phyloP scores from a whole-genome alignment of 2,329 filamentous ascomycete genomes.

The Aspergillus brasiliensis region DNA sequence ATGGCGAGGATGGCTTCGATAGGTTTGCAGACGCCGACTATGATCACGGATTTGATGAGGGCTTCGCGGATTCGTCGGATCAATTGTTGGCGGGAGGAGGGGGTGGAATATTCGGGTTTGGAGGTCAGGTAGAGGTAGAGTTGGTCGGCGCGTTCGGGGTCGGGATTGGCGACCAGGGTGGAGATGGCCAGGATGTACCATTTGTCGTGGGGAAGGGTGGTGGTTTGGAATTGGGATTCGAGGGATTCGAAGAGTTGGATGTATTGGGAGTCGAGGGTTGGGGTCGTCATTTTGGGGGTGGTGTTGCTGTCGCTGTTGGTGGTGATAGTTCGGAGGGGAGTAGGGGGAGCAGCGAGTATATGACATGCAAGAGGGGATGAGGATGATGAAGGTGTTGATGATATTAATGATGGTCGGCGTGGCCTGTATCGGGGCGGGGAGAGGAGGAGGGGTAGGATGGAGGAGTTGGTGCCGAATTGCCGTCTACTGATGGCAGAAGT shows the following conservation, averaged over 20 bases:
- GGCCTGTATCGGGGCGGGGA: background rate
- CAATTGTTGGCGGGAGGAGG: conserved; percentile 34
- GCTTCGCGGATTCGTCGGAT: conserved; percentile 54
- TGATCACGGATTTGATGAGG: conserved; percentile 59
- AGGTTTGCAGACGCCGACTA: conserved; percentile 65
- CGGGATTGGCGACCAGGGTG: conserved; percentile 52
- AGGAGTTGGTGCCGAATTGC: background rate
- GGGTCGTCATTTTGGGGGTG: conserved; percentile 22
- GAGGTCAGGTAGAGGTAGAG: conserved; percentile 60
- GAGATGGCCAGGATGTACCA: conserved; percentile 43
- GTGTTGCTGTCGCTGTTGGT: background rate
- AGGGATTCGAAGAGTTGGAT: conserved; percentile 32
- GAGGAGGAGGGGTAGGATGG: background rate
- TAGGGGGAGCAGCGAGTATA: background rate
- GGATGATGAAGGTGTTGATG: background rate
- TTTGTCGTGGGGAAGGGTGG: conserved; percentile 28
- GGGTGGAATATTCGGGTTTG: conserved; percentile 47
- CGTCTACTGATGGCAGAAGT: background rate
- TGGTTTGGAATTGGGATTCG: conserved; percentile 31
- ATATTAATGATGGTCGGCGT: background rate
- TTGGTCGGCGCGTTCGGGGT: conserved; percentile 54
- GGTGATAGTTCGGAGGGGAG: background rate
- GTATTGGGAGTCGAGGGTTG: conserved; percentile 30
- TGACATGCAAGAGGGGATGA: background rate
- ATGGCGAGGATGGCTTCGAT: conserved; percentile 63